Evolutionary conservation across 345 rosid species (phyloP), one percentile per base, ranked within the genome.

Genomic region (Nephelium lappaceum): DNA sequence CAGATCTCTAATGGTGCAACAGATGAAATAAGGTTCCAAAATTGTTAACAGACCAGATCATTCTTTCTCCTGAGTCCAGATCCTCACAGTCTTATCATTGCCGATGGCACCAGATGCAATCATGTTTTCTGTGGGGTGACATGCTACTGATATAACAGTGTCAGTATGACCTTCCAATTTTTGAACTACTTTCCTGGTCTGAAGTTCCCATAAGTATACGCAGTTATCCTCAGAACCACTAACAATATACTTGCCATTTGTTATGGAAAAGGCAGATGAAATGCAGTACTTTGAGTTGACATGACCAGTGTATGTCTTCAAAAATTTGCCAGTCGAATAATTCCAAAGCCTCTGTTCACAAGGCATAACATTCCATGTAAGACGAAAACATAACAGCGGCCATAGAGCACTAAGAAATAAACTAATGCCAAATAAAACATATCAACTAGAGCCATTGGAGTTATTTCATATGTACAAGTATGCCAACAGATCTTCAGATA

Each of bases 151-250:
- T 82, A 94, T 82, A 57, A 94, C 98, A 0, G 92, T 74, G 77
- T 94, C 99, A 11, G 88, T 91, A 67, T 96, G 99, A 60, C 98
- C 98, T 86, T 96, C 95, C 83, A 96, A 86, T 83, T 92, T 96
- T 89, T 96, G 99, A 78, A 94, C 88, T 71, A 92, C 53, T 80
- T 89, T 92, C 81, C 94, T 81, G 7, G 89, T 81, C 85, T 96
- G 98, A 55, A 96, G 91, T 45, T 96, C 99, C 98, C 98, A 96
- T 85, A 94, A 77, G 86, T 91, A 93, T 23, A 96, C 91, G 75
- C 87, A 87, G 23, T 84, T 88, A 78, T 96, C 99, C 80, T 96
- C 98, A 0, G 99, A 94, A 73, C 99, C 99, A 45, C 99, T 87
- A 45, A 94, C 92, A 42, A 96, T 86, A 31, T 86, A 83, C 84